phyloP scores from a whole-genome alignment of 192 early-diverging fungal genomes.

The Jimgerdemannia lactiflua region DNA sequence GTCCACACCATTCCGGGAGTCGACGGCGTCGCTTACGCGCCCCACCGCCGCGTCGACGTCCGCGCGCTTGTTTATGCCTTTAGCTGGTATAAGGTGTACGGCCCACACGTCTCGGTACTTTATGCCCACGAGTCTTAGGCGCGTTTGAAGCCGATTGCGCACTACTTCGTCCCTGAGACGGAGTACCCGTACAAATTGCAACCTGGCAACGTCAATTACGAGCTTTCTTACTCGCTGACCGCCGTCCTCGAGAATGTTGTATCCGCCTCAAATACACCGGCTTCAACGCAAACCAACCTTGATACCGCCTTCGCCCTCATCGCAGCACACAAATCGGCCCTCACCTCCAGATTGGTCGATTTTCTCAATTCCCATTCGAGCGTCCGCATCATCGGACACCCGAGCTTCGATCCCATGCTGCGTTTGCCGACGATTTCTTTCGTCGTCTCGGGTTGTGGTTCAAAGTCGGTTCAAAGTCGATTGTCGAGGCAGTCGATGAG shows the following conservation, averaged over 20 bases:
- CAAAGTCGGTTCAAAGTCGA: not conserved
- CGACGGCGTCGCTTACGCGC: not conserved
- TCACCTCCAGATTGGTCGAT: not conserved
- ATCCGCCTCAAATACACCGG: too few species aligned
- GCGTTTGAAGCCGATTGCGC: not conserved
- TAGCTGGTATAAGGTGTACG: slow-evolving; percentile 6
- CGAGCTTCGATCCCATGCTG: not conserved
- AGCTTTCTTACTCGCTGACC: not conserved
- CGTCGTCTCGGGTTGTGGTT: not conserved
- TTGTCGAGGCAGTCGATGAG: not conserved
- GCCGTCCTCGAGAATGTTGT: not conserved
- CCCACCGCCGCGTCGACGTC: slow-evolving; percentile 1
- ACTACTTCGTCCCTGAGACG: not conserved
- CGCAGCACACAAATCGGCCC: not conserved
- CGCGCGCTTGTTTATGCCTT: not conserved
- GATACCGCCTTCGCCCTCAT: not conserved
- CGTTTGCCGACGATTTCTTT: not conserved
- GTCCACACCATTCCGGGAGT: not conserved
- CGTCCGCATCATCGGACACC: not conserved
- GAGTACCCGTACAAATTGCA: not conserved
- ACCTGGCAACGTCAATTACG: not conserved
- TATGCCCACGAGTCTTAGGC: not conserved
- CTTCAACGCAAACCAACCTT: too few species aligned
- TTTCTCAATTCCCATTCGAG: not conserved
- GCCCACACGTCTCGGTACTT: not conserved